phyloP scores from a whole-genome alignment of 2,329 filamentous ascomycete genomes.

The Colletotrichum sp. region DNA sequence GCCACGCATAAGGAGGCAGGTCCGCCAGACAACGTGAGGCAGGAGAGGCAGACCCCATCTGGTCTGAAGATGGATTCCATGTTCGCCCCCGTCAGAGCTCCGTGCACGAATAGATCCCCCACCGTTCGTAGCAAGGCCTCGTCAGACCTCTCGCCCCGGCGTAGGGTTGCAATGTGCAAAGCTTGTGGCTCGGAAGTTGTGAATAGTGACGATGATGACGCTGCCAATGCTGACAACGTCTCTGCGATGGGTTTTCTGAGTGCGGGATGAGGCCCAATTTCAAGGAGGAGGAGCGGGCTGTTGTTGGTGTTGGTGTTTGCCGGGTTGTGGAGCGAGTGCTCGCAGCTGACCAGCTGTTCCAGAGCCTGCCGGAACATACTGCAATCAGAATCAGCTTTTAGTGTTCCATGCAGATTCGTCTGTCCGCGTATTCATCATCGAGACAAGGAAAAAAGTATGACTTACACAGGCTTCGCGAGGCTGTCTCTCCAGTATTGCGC shows the following conservation, averaged over 20 bases:
- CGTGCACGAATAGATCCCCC: conserved; percentile 7
- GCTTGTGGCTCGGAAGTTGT: neutral
- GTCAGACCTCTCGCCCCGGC: neutral
- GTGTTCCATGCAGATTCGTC: neutral
- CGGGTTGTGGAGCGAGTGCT: neutral
- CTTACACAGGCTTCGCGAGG: neutral
- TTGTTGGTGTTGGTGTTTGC: neutral
- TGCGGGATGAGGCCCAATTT: conserved; percentile 24
- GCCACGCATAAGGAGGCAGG: neutral
- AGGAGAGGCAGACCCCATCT: neutral
- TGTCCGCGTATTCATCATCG: neutral
- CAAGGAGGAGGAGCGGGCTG: conserved; percentile 10
- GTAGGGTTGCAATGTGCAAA: neutral
- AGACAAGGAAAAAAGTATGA: neutral
- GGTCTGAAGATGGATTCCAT: neutral
- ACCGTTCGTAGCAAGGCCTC: neutral
- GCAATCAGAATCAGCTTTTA: neutral
- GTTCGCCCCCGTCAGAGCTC: neutral
- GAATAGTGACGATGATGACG: neutral
- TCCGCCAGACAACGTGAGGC: neutral
- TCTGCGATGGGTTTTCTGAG: conserved; percentile 21
- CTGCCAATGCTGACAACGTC: neutral
- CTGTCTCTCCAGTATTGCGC: neutral
- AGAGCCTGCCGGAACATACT: neutral
- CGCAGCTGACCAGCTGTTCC: neutral